Base-by-base conservation (phyloP, 345 rosid species). In the Aquilaria yunnanensis region DNA sequence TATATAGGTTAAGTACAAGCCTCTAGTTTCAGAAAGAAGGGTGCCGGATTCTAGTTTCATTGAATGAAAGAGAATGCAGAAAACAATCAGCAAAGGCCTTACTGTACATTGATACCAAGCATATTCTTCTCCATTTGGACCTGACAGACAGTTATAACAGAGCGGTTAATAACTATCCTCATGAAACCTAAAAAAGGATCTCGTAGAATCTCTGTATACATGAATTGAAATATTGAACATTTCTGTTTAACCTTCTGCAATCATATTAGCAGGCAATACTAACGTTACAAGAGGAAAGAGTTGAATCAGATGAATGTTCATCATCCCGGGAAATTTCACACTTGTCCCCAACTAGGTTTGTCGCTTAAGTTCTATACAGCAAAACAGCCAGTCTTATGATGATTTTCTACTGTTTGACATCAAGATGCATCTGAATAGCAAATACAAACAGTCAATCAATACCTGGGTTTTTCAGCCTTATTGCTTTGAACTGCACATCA, bases 71-170 rank as follows among this genome's bases (percentile, higher is more conserved):
- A 62, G 14, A 48, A 30, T 14, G 63, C 32, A 55, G 47, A 54
- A 41, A 56, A 14, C 23, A 62, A 10, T n/a, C 11, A 58, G 51
- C 48, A 63, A 56, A 62, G 16, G 57, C 64, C 83, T 59, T 85
- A 94, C 99, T 72, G 93, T 94, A 74, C 99, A 94, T 82, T 94
- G 97, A 71, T 91, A 94, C 99, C 97, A 94, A 3, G 96, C 99
- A 73, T 82, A 88, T 70, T 86, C 86, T 81, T 94, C 96, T 74
- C 93, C 97, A 64, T 72, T 85, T 41, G 96, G 96, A 63, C 99
- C 97, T 89, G 77, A 72, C 57, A 57, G 56, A 16, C 66, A 66
- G 62, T 57, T 60, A 59, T 52, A 16, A 30, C 6, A 55, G 59
- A 4, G 45, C 23, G n/a, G 29, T 23, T 12, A 72, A 67, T 12